Evolutionary conservation across 129 eudicot genomes (phyloP).

Genomic region (Pseudognaphalium luteoalbum): DNA sequence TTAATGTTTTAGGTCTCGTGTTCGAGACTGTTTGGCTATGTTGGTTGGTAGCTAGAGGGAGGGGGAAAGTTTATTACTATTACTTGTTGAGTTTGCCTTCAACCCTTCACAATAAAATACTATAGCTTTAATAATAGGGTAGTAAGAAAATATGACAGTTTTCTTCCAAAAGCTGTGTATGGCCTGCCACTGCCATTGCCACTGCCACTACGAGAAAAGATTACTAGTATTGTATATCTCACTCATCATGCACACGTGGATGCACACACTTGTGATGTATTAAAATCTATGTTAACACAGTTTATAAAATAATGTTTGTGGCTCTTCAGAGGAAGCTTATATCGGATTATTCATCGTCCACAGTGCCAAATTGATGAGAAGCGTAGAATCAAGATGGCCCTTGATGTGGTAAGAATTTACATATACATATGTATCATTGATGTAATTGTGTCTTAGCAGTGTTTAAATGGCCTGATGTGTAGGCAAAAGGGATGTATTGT

Average conservation of each 20-base stretch:
- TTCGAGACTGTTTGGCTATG: neutral
- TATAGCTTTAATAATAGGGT: neutral
- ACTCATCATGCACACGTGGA: constrained; percentile 10
- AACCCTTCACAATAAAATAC: neutral
- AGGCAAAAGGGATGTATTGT: constrained; percentile 99
- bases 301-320: neutral
- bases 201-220: neutral
- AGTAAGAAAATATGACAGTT: neutral
- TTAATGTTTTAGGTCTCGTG: neutral
- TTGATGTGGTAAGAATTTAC: constrained; percentile 80
- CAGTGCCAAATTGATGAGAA: constrained; percentile 93
- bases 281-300: neutral
- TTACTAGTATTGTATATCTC: constrained; percentile 9
- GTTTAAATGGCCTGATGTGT: constrained; percentile 29
- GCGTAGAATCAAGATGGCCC: constrained; percentile 95
- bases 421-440: constrained; percentile 6
- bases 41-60: neutral
- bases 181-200: neutral
- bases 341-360: constrained; percentile 97
- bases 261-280: constrained; percentile 16
- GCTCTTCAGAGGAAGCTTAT: constrained; percentile 85
- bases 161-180: too few species aligned
- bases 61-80: neutral
- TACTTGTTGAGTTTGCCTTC: neutral
- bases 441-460: constrained; percentile 11